Conservation (phyloP, 345 rosid genomes). For the Litchi chinensis region DNA sequence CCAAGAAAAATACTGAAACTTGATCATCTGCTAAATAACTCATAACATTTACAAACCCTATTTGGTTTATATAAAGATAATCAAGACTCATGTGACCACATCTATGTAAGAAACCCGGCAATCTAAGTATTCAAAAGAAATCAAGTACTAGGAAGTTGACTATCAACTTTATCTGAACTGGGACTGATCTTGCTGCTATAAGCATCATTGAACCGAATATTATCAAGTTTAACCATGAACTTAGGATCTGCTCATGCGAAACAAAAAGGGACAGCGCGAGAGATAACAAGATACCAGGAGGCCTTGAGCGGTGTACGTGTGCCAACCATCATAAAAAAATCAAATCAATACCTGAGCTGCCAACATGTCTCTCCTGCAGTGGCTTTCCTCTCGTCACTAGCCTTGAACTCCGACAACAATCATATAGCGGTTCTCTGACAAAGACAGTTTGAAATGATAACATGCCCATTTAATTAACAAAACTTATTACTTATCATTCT, state of each 20-base stretch:
- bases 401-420: no score
- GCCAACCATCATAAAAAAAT: no score
- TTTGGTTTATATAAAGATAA: background rate
- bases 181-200: conserved; percentile 43
- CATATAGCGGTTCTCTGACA: no score
- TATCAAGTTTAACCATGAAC: conserved; percentile 31
- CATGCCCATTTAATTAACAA: no score
- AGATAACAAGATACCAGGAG: no score
- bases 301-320: no score
- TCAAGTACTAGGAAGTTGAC: conserved; percentile 71
- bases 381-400: no score
- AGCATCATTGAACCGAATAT: conserved; percentile 45
- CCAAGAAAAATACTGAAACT: conserved; percentile 59
- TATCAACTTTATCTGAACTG: conserved; percentile 49
- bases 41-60: conserved; percentile 14
- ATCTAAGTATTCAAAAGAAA: background rate
- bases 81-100: background rate
- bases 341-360: no score
- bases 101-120: background rate
- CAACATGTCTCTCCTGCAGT: no score
- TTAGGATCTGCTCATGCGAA: conserved; percentile 37
- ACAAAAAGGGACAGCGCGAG: no score
- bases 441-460: no score
- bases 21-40: conserved; percentile 57
- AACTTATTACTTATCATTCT: no score